A percentile compares a stretch with the other conserved stretches of the same genome.
These are phyloP conservation scores for Nidula niveotomentosa DNA, from an alignment of 1,284 basidiomycete species.

Conservation along the genomic window DNA sequence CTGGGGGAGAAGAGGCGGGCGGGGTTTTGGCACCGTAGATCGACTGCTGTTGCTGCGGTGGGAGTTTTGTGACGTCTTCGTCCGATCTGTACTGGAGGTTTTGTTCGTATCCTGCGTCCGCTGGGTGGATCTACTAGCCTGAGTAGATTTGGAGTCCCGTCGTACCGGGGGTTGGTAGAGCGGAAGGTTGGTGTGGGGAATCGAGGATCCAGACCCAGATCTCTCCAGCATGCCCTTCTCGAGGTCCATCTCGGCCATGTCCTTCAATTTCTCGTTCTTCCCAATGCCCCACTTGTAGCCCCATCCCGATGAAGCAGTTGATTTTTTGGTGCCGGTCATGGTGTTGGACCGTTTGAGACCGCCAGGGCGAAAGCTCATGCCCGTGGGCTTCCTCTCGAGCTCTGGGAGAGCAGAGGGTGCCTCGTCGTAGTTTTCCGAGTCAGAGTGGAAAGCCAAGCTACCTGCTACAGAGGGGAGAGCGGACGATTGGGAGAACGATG, in stretches of 20 bases:
- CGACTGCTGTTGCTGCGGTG: constrained; percentile 22
- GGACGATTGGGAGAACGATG: constrained; percentile 36
- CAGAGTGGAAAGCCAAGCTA: constrained; percentile 52
- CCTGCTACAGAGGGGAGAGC: constrained; percentile 34
- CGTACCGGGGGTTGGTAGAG: constrained; percentile 40
- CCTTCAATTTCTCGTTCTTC: constrained; percentile 49
- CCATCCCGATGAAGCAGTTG: constrained; percentile 40
- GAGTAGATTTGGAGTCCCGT: constrained; percentile 37
- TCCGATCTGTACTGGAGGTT: constrained; percentile 22
- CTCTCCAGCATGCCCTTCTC: constrained; percentile 34
- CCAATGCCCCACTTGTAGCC: constrained; percentile 73
- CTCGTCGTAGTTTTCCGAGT: constrained; percentile 58
- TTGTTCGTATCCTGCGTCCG: constrained; percentile 30
- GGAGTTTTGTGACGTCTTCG: constrained; percentile 21
- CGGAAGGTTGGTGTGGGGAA: constrained; percentile 33
- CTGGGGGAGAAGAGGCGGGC: constrained; percentile 47
- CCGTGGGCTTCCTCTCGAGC: constrained; percentile 33
- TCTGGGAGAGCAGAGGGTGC: constrained; percentile 27
- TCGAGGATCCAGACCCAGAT: constrained; percentile 17
- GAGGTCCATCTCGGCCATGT: constrained; percentile 29
- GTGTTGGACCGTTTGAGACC: constrained; percentile 50
- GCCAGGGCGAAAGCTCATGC: neutral
- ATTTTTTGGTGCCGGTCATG: constrained; percentile 47
- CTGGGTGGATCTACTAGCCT: constrained; percentile 27
- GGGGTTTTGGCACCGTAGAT: constrained; percentile 30